A percentile compares a stretch with the other conserved stretches of the same genome.
These are phyloP conservation scores for Pulveroboletus frians DNA, from an alignment of 768 basidiomycete genomes.

Conservation along the genomic window DNA sequence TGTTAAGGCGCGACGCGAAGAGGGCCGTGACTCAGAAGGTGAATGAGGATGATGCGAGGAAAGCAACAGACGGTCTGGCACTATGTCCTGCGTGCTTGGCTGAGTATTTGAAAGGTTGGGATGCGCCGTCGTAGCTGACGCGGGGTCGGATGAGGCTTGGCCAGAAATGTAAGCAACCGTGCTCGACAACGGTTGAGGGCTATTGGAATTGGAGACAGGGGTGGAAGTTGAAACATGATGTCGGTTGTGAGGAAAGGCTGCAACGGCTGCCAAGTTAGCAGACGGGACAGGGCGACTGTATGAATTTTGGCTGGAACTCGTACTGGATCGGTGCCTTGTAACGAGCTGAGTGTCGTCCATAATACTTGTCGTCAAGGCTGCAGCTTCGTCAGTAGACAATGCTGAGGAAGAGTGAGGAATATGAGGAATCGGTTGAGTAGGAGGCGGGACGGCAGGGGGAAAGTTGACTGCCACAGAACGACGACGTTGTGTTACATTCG, in stretches of 20 bases:
- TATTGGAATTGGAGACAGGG: conserved; percentile 25
- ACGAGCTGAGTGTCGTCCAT: conserved; percentile 27
- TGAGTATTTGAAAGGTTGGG: conserved; percentile 17
- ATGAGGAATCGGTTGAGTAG: conserved; percentile 68
- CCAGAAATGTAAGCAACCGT: conserved; percentile 28
- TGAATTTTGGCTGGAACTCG: conserved; percentile 30
- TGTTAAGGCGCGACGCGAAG: conserved; percentile 82
- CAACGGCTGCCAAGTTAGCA: conserved; percentile 51
- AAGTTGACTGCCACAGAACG: conserved; percentile 63
- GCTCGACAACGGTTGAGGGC: conserved; percentile 21
- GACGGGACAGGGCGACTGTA: conserved; percentile 37
- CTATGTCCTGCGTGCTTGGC: conserved; percentile 35
- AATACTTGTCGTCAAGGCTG: conserved; percentile 18
- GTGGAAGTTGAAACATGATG: conserved; percentile 29
- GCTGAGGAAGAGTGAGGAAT: conserved; percentile 39
- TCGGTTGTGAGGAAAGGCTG: conserved; percentile 56
- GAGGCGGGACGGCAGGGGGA: conserved; percentile 67
- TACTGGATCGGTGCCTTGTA: conserved; percentile 34
- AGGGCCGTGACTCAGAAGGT: conserved; percentile 48
- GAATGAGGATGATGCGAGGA: conserved; percentile 41
- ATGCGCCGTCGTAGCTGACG: conserved; percentile 48
- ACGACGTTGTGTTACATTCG: conserved; percentile 43
- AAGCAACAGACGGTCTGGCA: conserved; percentile 40
- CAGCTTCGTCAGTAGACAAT: conserved; percentile 17
- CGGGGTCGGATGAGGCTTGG: conserved; percentile 54